phyloP scores from a whole-genome alignment of 257 asterid species.

The Handroanthus guayacan region DNA sequence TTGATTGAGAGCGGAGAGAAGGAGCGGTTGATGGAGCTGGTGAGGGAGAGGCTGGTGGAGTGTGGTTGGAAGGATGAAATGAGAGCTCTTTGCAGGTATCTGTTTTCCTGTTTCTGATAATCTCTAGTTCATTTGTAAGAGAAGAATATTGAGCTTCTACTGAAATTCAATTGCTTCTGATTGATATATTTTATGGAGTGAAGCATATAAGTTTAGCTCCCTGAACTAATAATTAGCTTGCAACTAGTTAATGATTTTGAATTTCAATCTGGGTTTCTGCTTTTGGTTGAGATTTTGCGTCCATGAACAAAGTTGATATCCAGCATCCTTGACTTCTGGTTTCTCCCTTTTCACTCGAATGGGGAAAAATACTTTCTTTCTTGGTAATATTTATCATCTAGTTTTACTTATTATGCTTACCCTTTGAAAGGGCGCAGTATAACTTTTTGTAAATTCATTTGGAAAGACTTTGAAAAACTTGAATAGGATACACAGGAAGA shows the following conservation, averaged over 20 bases:
- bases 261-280: neutral
- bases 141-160: neutral
- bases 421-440: neutral
- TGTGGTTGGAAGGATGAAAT: constrained; percentile 68
- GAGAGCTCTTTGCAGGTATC: constrained; percentile 58
- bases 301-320: neutral
- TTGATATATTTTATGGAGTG: neutral
- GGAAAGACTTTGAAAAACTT: neutral
- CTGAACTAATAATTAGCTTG: constrained; percentile 14
- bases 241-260: neutral
- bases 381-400: constrained; percentile 20
- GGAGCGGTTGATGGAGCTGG: constrained; percentile 60
- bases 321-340: constrained; percentile 5
- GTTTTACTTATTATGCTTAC: constrained; percentile 3
- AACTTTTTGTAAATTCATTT: constrained; percentile 9
- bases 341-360: neutral
- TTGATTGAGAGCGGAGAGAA: constrained; percentile 59
- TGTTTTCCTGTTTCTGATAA: neutral
- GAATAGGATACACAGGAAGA: neutral
- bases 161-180: neutral
- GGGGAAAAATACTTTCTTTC: neutral
- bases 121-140: neutral
- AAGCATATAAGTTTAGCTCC: constrained; percentile 3
- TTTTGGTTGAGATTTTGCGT: neutral
- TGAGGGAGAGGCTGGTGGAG: constrained; percentile 59